A percentile compares a stretch with the other conserved stretches of the same genome.
These are phyloP conservation scores for Epipyxis sp. DNA, from an alignment of 108 stramenopile species.

Conservation along the genomic window DNA sequence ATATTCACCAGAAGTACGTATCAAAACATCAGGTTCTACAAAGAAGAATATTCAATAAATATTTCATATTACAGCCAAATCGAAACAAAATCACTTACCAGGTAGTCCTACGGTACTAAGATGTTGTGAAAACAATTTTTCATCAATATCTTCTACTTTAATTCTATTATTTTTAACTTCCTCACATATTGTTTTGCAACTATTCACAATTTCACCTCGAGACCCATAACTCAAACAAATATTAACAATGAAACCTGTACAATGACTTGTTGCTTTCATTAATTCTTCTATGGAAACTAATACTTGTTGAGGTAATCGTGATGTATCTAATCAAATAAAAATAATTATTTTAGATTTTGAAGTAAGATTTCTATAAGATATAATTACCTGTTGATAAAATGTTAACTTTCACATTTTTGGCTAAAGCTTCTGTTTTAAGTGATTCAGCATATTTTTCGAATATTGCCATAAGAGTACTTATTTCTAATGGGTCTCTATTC, in stretches of 20 bases:
- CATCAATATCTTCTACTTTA: constrained; percentile 28
- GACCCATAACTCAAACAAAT: constrained; percentile 88
- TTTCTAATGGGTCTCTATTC: constrained; percentile 75
- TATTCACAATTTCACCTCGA: constrained; percentile 81
- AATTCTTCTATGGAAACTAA: constrained; percentile 35
- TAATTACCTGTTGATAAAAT: constrained; percentile 70
- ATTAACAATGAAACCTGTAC: constrained; percentile 68
- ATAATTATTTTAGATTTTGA: too few species aligned
- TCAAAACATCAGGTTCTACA: constrained; percentile 72
- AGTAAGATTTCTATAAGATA: too few species aligned
- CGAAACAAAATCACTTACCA: too few species aligned
- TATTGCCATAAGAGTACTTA: constrained; percentile 72
- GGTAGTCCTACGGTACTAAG: constrained; percentile 39
- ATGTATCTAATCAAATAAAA: too few species aligned
- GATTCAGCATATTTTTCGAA: constrained; percentile 78
- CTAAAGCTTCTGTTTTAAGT: constrained; percentile 73
- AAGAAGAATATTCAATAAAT: too few species aligned
- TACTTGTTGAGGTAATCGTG: constrained; percentile 43
- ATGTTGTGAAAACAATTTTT: constrained; percentile 19
- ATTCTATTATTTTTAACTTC: background rate
- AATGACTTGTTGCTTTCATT: constrained; percentile 47
- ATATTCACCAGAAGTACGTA: constrained; percentile 90
- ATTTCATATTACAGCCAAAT: too few species aligned
- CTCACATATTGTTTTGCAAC: constrained; percentile 46
- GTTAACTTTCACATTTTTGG: constrained; percentile 65